Percentiles rank a stretch among this genome's conserved stretches.
These are phyloP conservation scores for Ramaria sp. DNA, from an alignment of 768 basidiomycete species.

Conservation along the genomic window DNA sequence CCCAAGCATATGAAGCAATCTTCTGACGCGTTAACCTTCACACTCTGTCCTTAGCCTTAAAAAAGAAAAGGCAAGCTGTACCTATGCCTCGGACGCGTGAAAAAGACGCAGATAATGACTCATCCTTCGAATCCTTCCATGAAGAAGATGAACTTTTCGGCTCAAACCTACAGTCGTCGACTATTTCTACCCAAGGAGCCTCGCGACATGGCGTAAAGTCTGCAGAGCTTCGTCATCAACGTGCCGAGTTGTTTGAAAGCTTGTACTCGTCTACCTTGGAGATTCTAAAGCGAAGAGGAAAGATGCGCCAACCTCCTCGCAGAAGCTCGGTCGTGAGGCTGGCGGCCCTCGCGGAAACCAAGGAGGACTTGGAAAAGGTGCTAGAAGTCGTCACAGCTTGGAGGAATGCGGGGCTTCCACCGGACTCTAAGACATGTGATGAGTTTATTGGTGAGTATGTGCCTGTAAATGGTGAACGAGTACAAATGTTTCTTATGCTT, in stretches of 20 bases:
- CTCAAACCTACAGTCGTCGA: not conserved
- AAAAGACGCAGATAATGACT: not conserved
- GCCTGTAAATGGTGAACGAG: not conserved
- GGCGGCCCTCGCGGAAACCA: not conserved
- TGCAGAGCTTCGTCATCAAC: not conserved
- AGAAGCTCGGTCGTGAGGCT: not conserved
- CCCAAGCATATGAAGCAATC: not conserved
- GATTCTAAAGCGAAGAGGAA: not conserved
- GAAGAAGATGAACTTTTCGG: slow-evolving; percentile 4
- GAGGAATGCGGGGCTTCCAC: not conserved
- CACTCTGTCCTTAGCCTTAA: not conserved
- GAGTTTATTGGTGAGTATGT: slow-evolving; percentile 1
- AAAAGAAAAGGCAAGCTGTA: not conserved
- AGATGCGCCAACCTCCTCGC: slow-evolving; percentile 2
- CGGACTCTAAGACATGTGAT: not conserved
- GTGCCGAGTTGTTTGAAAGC: not conserved
- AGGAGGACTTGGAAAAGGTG: slow-evolving; percentile 2
- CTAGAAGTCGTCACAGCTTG: not conserved
- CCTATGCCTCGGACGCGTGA: not conserved
- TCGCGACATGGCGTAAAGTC: not conserved
- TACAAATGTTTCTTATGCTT: not conserved
- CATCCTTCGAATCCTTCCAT: not conserved
- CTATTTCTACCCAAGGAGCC: not conserved
- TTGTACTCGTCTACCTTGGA: not conserved
- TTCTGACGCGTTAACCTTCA: not conserved